Evolutionary conservation across 352 stramenopile species (phyloP).

Genomic region (Pythium sp.): DNA sequence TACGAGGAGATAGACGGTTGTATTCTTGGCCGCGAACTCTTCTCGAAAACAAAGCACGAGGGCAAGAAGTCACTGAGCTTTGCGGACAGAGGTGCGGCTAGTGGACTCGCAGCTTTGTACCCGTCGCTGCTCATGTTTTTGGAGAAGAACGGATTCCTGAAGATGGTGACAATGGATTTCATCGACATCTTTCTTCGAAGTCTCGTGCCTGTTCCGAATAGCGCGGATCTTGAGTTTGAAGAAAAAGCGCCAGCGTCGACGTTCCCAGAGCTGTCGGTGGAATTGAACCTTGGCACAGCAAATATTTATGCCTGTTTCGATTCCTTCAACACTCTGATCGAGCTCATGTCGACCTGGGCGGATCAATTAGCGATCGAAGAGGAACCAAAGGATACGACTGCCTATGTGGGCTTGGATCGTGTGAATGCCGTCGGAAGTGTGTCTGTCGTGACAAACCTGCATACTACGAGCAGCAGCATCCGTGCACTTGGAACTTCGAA

Average conservation of each 20-base stretch:
- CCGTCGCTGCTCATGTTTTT: slow-evolving; percentile 76
- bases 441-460: slow-evolving; percentile 76
- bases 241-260: slow-evolving; percentile 36
- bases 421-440: slow-evolving; percentile 51
- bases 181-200: slow-evolving; percentile 81
- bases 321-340: slow-evolving; percentile 85
- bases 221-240: slow-evolving; percentile 15
- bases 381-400: slow-evolving; percentile 65
- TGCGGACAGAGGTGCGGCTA: slow-evolving; percentile 18
- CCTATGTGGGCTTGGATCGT: slow-evolving; percentile 74
- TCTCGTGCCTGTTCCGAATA: slow-evolving; percentile 40
- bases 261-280: slow-evolving; percentile 73
- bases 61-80: slow-evolving; percentile 48
- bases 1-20: slow-evolving; percentile 75
- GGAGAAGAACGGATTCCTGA: slow-evolving; percentile 78
- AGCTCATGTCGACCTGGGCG: slow-evolving; percentile 64
- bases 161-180: slow-evolving; percentile 84
- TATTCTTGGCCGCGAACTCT: slow-evolving; percentile 68
- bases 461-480: slow-evolving; percentile 26
- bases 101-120: slow-evolving; percentile 29
- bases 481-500: slow-evolving; percentile 24
- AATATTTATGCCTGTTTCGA: slow-evolving; percentile 90
- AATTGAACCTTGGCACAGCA: slow-evolving; percentile 78
- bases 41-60: slow-evolving; percentile 27
- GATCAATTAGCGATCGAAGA: slow-evolving; percentile 68